Percentiles rank a stretch among this genome's conserved stretches.
These are phyloP conservation scores for Lichtheimia ornata DNA, from an alignment of 371 early-diverging fungal genomes.

Conservation along the genomic window DNA sequence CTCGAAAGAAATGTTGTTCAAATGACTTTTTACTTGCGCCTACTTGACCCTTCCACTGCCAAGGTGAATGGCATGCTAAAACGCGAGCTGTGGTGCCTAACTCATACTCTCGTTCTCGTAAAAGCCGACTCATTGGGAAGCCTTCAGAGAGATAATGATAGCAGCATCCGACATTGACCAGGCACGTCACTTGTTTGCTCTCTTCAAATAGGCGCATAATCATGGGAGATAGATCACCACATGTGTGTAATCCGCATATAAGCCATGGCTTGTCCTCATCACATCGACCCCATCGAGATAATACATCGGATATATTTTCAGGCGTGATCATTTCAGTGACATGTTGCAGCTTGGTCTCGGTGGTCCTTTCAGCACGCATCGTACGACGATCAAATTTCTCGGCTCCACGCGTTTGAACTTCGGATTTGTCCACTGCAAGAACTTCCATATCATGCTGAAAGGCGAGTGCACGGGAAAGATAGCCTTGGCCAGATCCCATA, in stretches of 20 bases:
- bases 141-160: constrained; percentile 74
- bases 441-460: constrained; percentile 71
- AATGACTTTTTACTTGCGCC: constrained; percentile 60
- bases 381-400: constrained; percentile 55
- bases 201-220: constrained; percentile 71
- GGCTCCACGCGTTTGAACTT: constrained; percentile 82
- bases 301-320: constrained; percentile 48
- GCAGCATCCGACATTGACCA: constrained; percentile 87
- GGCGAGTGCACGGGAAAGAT: constrained; percentile 75
- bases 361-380: background rate
- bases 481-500: constrained; percentile 78
- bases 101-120: constrained; percentile 1
- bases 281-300: constrained; percentile 36
- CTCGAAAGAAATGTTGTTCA: constrained; percentile 74
- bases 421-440: constrained; percentile 79
- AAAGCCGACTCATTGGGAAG: constrained; percentile 16
- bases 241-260: constrained; percentile 83
- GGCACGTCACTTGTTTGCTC: constrained; percentile 55
- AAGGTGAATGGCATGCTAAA: constrained; percentile 84
- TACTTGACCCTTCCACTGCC: constrained; percentile 66
- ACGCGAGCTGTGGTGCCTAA: constrained; percentile 77
- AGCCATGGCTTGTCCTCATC: constrained; percentile 55
- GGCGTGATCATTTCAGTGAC: constrained; percentile 60
- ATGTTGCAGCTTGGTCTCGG: constrained; percentile 43
- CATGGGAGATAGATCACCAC: constrained; percentile 78